Percentiles rank a stretch among this genome's conserved stretches.
Evolutionary conservation across 208 protist species (phyloP).

Genomic region (Leishmania tarentolae): DNA sequence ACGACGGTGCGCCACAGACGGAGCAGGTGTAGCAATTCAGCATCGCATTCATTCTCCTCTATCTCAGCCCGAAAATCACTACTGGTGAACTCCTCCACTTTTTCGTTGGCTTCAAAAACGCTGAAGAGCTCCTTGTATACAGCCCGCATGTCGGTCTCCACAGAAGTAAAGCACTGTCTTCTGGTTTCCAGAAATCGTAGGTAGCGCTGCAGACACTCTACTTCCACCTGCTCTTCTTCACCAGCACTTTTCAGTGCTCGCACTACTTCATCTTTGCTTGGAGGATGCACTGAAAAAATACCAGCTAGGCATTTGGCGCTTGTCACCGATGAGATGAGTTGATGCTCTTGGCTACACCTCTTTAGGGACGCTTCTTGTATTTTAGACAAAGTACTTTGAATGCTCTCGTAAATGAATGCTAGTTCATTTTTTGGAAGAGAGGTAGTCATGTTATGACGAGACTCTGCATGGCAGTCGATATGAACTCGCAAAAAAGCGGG

Average conservation of each 20-base stretch:
- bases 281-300: neutral
- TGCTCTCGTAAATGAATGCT: neutral
- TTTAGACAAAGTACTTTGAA: neutral
- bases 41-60: neutral
- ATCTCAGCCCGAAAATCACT: neutral
- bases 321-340: neutral
- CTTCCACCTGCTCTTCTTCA: constrained; percentile 19
- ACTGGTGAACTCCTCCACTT: neutral
- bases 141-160: neutral
- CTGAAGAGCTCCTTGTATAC: neutral
- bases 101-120: neutral
- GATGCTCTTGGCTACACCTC: neutral
- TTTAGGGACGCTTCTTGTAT: neutral
- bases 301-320: neutral
- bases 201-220: constrained; percentile 21
- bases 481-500: neutral
- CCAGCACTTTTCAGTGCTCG: constrained; percentile 1
- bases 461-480: neutral
- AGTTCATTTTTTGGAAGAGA: neutral
- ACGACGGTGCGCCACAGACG: constrained; percentile 5
- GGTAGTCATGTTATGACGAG: neutral
- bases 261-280: constrained; percentile 8
- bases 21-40: neutral
- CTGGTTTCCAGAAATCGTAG: neutral
- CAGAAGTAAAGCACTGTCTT: neutral